Base-by-base conservation (phyloP, 805 yeast genomes). In the Schwanniomyces polymorphus region DNA sequence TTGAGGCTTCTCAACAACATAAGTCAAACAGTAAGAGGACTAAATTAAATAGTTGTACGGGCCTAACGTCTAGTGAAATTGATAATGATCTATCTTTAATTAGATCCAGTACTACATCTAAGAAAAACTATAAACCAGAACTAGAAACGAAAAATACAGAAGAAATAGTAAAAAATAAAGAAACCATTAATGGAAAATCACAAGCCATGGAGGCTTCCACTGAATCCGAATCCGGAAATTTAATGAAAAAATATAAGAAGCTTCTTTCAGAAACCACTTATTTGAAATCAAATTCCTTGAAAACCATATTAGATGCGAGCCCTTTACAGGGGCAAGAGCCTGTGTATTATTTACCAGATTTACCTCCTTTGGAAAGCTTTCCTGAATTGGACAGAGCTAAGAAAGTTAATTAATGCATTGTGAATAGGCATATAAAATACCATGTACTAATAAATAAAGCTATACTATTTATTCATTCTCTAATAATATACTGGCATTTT, bases 401-500 rank as follows among this genome's bases (percentile, higher is more conserved):
- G 21, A 31, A 31, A 31, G 35, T 31, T 31, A 31, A 31, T 16
- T 31, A 31, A 16, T 31, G 35, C 14, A 31, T 31, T 31, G 17
- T 31, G 17, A 31, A 31, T 31, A 16, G 4, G 21, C 21, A 31
- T 31, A 31, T 9, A 31, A 31, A 31, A 14, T 14, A 31, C 35
- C 11, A 31, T 31, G 35, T 31, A 31, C 21, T 29, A 11, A 45
- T 8, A 41, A 21, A 34, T 44, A 23, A 25, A 14, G 14, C 21
- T 28, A 27, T 16, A 37, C 21, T 27, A 11, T 33, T 49, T 50
- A 59, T 40, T 62, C 68, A 44, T 60, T 64, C 52, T 91, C 97
- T 28, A 91, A 72, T 41, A 89, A 66, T 6, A 91, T 67, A 41
- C 92, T 85, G 34, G 97, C 90, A 64, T 91, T 94, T 58, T 83